Percentiles rank a stretch among this genome's conserved stretches.
These are phyloP conservation scores for Syncephalastrum racemosum DNA, from an alignment of 371 early-diverging fungal genomes.

Conservation along the genomic window DNA sequence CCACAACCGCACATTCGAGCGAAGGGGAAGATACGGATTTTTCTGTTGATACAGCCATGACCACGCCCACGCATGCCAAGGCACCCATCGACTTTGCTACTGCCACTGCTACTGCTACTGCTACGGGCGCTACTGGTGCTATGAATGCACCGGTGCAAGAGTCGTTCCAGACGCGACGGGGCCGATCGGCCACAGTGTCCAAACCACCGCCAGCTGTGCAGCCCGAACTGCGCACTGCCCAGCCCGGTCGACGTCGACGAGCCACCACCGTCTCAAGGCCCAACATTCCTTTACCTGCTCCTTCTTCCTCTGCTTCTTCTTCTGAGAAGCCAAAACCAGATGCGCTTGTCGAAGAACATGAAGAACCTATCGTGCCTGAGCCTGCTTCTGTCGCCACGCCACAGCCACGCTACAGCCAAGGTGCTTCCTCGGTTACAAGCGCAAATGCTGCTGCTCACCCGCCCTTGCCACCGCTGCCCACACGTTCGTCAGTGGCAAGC, in stretches of 20 bases:
- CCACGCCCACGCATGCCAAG: slow-evolving; percentile 20
- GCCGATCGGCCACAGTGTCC: slow-evolving; percentile 12
- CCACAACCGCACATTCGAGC: slow-evolving; percentile 10
- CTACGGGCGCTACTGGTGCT: background rate
- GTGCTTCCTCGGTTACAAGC: too few relatives aligned
- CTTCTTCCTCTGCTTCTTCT: too few relatives aligned
- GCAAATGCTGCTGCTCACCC: too few relatives aligned
- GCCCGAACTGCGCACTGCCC: slow-evolving; percentile 1
- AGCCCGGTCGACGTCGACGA: slow-evolving; percentile 10
- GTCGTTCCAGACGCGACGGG: slow-evolving; percentile 6
- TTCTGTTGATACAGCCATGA: slow-evolving; percentile 35
- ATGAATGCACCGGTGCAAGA: background rate
- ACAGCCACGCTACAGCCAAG: too few relatives aligned
- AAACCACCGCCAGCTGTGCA: background rate
- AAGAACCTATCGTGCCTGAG: too few relatives aligned
- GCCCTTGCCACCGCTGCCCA: too few relatives aligned
- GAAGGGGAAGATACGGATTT: slow-evolving; percentile 19
- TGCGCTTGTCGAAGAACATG: too few relatives aligned
- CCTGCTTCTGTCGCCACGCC: too few relatives aligned
- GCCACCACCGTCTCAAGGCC: slow-evolving; percentile 19
- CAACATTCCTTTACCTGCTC: background rate
- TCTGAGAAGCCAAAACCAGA: too few relatives aligned
- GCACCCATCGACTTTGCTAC: slow-evolving; percentile 2
- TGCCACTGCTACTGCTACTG: too few relatives aligned
- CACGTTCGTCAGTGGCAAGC: background rate